Evolutionary conservation across 2,329 filamentous ascomycete genomes (phyloP).

Genomic region (Aspergillus aculeatus): DNA sequence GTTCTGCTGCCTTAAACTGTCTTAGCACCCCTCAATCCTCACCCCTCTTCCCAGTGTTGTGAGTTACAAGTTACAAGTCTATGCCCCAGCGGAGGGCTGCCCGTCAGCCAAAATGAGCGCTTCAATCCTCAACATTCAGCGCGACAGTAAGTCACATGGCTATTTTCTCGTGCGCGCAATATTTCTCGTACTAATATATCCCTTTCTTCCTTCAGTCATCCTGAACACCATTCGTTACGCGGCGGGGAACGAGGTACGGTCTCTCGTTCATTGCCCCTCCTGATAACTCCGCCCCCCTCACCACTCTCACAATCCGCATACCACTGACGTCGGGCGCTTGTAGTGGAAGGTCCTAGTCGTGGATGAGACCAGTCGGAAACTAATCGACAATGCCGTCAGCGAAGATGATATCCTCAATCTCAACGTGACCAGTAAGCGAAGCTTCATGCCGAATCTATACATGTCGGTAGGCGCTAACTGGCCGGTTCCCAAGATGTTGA

Average conservation of each 20-base stretch:
- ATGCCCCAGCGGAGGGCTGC: constrained; percentile 30
- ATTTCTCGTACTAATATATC: not conserved
- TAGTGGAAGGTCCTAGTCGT: constrained; percentile 97
- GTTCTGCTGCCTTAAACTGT: not conserved
- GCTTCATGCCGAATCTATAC: not conserved
- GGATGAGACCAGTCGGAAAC: constrained; percentile 77
- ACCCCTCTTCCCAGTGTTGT: constrained; percentile 7
- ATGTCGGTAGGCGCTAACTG: constrained; percentile 15
- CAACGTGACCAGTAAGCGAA: constrained; percentile 81
- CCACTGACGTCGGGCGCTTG: constrained; percentile 27
- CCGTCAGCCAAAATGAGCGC: constrained; percentile 67
- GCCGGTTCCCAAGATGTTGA: constrained; percentile 70
- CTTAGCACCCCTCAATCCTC: constrained; percentile 4
- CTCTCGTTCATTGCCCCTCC: constrained; percentile 26
- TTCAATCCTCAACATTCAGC: constrained; percentile 83
- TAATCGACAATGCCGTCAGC: constrained; percentile 86
- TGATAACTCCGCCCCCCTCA: constrained; percentile 16
- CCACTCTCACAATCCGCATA: constrained; percentile 7
- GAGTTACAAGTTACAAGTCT: constrained; percentile 10
- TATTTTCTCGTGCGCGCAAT: not conserved
- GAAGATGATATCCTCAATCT: constrained; percentile 97
- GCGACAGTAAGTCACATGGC: constrained; percentile 58
- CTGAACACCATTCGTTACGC: constrained; percentile 72
- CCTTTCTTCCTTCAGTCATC: constrained; percentile 55
- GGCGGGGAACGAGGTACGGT: constrained; percentile 72